phyloP scores from a whole-genome alignment of 2,329 filamentous ascomycete genomes.

The Cercospora sojina region DNA sequence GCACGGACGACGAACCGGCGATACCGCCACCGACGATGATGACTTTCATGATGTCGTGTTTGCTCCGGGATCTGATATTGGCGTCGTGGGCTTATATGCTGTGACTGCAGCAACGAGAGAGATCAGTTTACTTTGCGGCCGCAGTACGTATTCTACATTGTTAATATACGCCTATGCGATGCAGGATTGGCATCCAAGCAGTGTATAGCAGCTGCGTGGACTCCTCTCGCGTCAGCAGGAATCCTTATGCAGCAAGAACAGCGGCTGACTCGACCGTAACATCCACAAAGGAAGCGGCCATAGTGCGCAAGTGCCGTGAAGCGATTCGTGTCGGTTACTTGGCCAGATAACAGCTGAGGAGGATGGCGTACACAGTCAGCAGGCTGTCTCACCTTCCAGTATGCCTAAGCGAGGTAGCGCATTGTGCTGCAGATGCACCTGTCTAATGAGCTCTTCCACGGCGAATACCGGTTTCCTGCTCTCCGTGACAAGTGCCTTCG shows the following conservation, averaged over 20 bases:
- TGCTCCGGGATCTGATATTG: background rate
- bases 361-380: background rate
- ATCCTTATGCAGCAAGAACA: background rate
- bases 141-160: background rate
- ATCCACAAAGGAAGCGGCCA: background rate
- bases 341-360: background rate
- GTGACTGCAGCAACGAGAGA: background rate
- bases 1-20: background rate
- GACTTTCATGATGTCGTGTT: slow-evolving; percentile 29
- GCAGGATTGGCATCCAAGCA: background rate
- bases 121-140: background rate
- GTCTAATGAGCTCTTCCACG: background rate
- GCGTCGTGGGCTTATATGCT: background rate
- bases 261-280: background rate
- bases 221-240: background rate
- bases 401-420: background rate
- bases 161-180: background rate
- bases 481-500: background rate
- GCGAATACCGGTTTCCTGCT: background rate
- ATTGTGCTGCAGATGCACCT: background rate
- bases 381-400: background rate
- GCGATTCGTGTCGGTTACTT: background rate
- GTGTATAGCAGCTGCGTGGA: background rate
- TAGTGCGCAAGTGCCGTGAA: background rate
- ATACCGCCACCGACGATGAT: slow-evolving; percentile 52